Conservation (phyloP, 2,329 filamentous ascomycete species). For the Arachnomyces sp. region DNA sequence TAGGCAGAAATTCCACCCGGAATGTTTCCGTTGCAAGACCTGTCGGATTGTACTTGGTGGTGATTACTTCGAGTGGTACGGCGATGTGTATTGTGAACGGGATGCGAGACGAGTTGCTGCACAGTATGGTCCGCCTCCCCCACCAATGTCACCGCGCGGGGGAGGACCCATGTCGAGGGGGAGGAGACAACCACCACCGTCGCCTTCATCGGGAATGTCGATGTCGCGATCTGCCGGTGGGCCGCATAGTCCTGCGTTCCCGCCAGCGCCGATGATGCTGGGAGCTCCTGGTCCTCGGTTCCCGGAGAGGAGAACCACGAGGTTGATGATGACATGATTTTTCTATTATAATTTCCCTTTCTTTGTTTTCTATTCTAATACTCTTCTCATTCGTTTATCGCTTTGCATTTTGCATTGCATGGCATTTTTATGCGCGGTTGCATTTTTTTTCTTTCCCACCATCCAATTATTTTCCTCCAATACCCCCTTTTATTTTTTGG, state of each 20-base stretch:
- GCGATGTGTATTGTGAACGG: slow-evolving; percentile 74
- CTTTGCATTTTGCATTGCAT: too few relatives aligned
- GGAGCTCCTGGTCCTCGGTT: slow-evolving; percentile 28
- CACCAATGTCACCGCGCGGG: slow-evolving; percentile 17
- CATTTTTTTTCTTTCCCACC: too few relatives aligned
- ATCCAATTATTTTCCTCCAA: too few relatives aligned
- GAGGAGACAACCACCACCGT: neutral
- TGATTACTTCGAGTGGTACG: slow-evolving; percentile 86
- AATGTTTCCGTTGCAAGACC: slow-evolving; percentile 72
- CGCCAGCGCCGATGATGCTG: slow-evolving; percentile 10
- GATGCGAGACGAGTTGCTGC: slow-evolving; percentile 61
- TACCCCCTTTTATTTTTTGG: too few relatives aligned
- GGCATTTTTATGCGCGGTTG: too few relatives aligned
- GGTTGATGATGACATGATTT: slow-evolving; percentile 41
- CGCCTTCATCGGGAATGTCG: neutral
- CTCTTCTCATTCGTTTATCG: too few relatives aligned
- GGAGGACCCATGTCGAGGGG: slow-evolving; percentile 12
- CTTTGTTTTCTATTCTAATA: neutral
- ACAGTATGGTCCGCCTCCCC: slow-evolving; percentile 23
- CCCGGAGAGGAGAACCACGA: slow-evolving; percentile 43
- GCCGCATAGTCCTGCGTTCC: slow-evolving; percentile 1
- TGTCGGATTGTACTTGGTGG: slow-evolving; percentile 67
- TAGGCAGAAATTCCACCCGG: slow-evolving; percentile 72
- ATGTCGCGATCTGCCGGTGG: neutral
- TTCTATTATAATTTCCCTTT: neutral